Percentiles rank a stretch among this genome's conserved stretches.
These are phyloP conservation scores for Talaromyces sp. DNA, from an alignment of 2,329 filamentous ascomycete species.

Conservation along the genomic window DNA sequence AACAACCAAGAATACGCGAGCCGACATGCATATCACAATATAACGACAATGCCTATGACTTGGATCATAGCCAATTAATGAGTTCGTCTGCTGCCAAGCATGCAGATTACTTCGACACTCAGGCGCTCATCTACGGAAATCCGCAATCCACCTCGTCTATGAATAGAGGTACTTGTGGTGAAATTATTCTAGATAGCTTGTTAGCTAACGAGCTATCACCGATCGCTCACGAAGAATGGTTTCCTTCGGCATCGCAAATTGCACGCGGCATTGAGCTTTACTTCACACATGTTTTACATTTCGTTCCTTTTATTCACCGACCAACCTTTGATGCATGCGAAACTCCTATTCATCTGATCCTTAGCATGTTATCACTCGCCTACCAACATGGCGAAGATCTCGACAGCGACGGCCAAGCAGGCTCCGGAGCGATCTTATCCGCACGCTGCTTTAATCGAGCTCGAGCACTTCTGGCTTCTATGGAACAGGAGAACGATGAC, in stretches of 20 bases:
- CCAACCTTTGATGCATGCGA: constrained; percentile 34
- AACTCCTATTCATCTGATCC: constrained; percentile 26
- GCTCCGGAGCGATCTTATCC: constrained; percentile 30
- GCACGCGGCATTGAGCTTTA: constrained; percentile 33
- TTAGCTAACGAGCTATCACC: constrained; percentile 1
- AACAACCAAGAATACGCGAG: not conserved
- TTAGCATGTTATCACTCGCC: constrained; percentile 38
- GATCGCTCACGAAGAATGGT: constrained; percentile 29
- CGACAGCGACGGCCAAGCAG: constrained; percentile 25
- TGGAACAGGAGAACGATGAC: constrained; percentile 20
- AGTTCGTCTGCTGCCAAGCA: not conserved
- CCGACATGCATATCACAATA: not conserved
- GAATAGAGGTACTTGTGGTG: not conserved
- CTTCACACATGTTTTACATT: constrained; percentile 37
- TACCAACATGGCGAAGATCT: constrained; percentile 42
- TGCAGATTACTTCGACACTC: not conserved
- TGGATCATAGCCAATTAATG: not conserved
- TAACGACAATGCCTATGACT: not conserved
- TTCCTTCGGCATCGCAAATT: constrained; percentile 31
- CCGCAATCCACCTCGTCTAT: not conserved
- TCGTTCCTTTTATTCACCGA: constrained; percentile 38
- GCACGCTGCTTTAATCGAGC: constrained; percentile 33
- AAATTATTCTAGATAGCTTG: not conserved
- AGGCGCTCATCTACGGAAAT: not conserved
- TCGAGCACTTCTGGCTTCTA: constrained; percentile 25